phyloP scores from a whole-genome alignment of 768 basidiomycete genomes.

The Amanita inopinata region DNA sequence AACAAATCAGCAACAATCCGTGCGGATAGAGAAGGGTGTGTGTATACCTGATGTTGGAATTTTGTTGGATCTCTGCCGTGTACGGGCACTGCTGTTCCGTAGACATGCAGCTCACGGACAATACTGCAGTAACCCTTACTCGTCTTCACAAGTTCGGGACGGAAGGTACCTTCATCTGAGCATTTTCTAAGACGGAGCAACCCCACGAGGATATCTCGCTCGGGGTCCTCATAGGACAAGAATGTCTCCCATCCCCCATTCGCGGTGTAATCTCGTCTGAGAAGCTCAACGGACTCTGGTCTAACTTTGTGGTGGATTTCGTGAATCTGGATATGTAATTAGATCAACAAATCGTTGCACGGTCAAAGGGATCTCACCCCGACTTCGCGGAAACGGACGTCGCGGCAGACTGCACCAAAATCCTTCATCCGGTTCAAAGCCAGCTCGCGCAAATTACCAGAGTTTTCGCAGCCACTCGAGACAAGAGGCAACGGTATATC shows the following conservation, averaged over 20 bases:
- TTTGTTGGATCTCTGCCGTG: conserved; percentile 97
- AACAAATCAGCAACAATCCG: conserved; percentile 6
- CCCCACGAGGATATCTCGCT: conserved; percentile 92
- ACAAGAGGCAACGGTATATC: conserved; percentile 97
- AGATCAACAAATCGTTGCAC: conserved; percentile 8
- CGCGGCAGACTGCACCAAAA: conserved; percentile 94
- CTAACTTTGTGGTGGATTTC: conserved; percentile 98
- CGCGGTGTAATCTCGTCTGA: conserved; percentile 90
- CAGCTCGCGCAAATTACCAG: conserved; percentile 91
- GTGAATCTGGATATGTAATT: conserved; percentile 56
- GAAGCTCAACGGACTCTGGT: conserved; percentile 89
- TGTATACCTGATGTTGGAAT: conserved; percentile 82
- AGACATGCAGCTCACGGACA: conserved; percentile 93
- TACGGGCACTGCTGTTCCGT: conserved; percentile 96
- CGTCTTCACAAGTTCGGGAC: conserved; percentile 75
- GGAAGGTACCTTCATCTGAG: conserved; percentile 93
- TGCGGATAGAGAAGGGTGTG: neutral
- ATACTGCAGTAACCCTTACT: conserved; percentile 81
- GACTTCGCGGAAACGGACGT: conserved; percentile 96
- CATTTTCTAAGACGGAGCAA: conserved; percentile 88
- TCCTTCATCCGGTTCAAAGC: conserved; percentile 98
- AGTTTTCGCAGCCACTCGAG: conserved; percentile 94
- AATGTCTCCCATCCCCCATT: conserved; percentile 99
- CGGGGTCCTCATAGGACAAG: conserved; percentile 97
- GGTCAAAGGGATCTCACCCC: conserved; percentile 52